A percentile compares a stretch with the other conserved stretches of the same genome.
Evolutionary conservation across 257 asterid genomes (phyloP).

Genomic region (Nicotiana attenuata): DNA sequence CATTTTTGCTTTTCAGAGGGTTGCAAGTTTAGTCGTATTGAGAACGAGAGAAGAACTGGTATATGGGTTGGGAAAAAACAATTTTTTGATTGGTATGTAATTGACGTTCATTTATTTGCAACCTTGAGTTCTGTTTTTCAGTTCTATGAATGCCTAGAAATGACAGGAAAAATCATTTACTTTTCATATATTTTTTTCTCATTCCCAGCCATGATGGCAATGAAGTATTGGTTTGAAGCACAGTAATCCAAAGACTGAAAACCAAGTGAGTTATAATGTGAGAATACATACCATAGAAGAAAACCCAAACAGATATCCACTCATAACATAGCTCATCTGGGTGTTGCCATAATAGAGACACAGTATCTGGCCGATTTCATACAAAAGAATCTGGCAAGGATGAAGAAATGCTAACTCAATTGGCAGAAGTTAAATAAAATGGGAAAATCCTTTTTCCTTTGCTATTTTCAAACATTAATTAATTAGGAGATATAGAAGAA

Average conservation of each 20-base stretch:
- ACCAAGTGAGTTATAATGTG: background rate
- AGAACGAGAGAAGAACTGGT: background rate
- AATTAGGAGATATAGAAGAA: background rate
- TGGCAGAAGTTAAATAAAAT: background rate
- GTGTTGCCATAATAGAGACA: constrained; percentile 33
- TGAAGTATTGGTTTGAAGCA: background rate
- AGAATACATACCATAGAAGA: constrained; percentile 41
- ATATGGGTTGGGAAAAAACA: background rate
- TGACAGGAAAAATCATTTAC: background rate
- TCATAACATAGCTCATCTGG: constrained; percentile 21
- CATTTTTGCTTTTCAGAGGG: background rate
- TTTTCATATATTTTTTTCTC: background rate
- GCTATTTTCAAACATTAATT: background rate
- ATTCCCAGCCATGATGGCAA: background rate
- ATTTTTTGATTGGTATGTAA: background rate
- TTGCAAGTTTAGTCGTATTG: background rate
- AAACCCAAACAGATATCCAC: constrained; percentile 34
- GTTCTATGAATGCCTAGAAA: background rate
- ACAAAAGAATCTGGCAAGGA: constrained; percentile 50
- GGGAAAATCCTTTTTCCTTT: background rate
- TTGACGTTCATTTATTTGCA: background rate
- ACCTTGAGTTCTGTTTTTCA: background rate
- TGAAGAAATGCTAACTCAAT: background rate
- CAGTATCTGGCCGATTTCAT: constrained; percentile 38
- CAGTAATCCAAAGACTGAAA: background rate